phyloP scores from a whole-genome alignment of 805 yeast species.

The Nakazawaea peltata region DNA sequence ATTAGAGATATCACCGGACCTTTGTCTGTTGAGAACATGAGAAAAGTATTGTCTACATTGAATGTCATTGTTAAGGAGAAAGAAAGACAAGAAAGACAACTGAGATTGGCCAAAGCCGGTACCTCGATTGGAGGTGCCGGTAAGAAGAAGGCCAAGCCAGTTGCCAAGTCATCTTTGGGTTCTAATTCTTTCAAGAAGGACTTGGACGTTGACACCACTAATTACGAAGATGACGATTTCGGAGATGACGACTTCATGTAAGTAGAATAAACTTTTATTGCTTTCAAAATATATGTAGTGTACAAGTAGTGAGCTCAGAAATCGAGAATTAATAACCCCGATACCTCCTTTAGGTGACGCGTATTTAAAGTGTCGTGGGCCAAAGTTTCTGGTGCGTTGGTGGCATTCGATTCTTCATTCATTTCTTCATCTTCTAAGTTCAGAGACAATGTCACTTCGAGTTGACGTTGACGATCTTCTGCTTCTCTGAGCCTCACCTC shows the following conservation, averaged over 20 bases:
- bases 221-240: slow-evolving; percentile 50
- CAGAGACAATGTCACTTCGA: too few species aligned
- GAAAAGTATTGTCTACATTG: slow-evolving; percentile 81
- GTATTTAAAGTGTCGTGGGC: slow-evolving; percentile 35
- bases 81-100: slow-evolving; percentile 83
- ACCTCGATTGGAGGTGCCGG: slow-evolving; percentile 91
- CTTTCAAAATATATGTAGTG: too few species aligned
- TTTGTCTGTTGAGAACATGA: slow-evolving; percentile 67
- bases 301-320: slow-evolving; percentile 35
- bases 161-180: slow-evolving; percentile 57
- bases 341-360: slow-evolving; percentile 44
- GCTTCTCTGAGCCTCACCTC: slow-evolving; percentile 33
- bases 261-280: slow-evolving; percentile 10
- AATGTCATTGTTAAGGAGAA: slow-evolving; percentile 78
- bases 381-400: slow-evolving; percentile 9
- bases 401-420: slow-evolving; percentile 12
- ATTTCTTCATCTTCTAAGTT: slow-evolving; percentile 21
- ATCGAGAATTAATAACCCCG: slow-evolving; percentile 51
- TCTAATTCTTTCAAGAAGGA: slow-evolving; percentile 53
- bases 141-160: slow-evolving; percentile 85
- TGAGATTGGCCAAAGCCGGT: slow-evolving; percentile 72
- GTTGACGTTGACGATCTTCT: too few species aligned
- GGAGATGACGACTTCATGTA: slow-evolving; percentile 83
- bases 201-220: slow-evolving; percentile 45
- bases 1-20: slow-evolving; percentile 82